Percentiles rank a stretch among this genome's conserved stretches.
These are phyloP conservation scores for Trichosporon asahii DNA, from an alignment of 1,284 basidiomycete species.

Conservation along the genomic window DNA sequence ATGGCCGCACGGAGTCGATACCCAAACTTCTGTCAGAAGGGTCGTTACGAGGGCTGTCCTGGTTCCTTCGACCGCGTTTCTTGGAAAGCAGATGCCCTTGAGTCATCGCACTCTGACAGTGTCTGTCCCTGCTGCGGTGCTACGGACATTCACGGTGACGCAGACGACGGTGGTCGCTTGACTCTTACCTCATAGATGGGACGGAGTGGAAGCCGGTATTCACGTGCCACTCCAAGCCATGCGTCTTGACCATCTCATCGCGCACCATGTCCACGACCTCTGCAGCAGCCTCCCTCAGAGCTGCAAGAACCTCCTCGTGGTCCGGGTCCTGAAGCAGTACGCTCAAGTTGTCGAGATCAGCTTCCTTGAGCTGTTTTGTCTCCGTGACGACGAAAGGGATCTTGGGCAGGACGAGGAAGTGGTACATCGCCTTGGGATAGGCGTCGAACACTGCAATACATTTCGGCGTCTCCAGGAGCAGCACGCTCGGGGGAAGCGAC, in stretches of 20 bases:
- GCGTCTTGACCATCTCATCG: slow-evolving; percentile 73
- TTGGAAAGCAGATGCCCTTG: neutral
- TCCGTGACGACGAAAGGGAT: slow-evolving; percentile 40
- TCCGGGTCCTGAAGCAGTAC: slow-evolving; percentile 56
- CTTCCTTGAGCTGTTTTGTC: slow-evolving; percentile 17
- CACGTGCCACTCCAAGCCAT: slow-evolving; percentile 76
- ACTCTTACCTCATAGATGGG: slow-evolving; percentile 58
- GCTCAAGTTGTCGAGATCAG: slow-evolving; percentile 60
- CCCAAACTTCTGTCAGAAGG: neutral
- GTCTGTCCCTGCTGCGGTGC: neutral
- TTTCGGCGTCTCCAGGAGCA: slow-evolving; percentile 61
- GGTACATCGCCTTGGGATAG: slow-evolving; percentile 79
- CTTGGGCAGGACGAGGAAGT: slow-evolving; percentile 74
- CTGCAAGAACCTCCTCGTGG: slow-evolving; percentile 58
- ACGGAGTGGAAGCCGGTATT: slow-evolving; percentile 82
- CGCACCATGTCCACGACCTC: slow-evolving; percentile 62
- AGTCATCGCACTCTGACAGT: too few species aligned
- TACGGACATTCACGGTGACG: neutral
- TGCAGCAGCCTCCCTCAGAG: slow-evolving; percentile 60
- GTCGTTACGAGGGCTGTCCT: neutral
- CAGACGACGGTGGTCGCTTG: neutral
- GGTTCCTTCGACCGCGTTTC: neutral
- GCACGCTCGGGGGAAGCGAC: slow-evolving; percentile 60
- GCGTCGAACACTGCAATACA: slow-evolving; percentile 77
- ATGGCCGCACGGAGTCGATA: neutral